These are phyloP conservation scores for Stachybotrys elegans DNA, from an alignment of 2,329 filamentous ascomycete genomes.

Conservation along the genomic window DNA sequence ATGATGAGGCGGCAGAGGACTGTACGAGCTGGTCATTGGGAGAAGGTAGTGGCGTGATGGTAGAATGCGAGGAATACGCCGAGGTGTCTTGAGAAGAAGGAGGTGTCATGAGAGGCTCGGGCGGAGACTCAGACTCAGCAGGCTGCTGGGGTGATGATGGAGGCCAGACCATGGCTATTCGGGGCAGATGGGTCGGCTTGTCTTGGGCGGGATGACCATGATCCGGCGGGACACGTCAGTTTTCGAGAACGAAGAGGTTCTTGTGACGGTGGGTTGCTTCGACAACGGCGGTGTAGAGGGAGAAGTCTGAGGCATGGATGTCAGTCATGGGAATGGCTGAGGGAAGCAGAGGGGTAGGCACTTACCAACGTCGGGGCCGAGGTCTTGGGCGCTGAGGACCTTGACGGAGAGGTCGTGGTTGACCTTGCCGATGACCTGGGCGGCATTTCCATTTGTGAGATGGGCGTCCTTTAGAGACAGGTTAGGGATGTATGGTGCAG, in stretches of 20 bases:
- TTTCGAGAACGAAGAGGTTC: conserved; percentile 67
- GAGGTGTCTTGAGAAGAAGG: too few species aligned
- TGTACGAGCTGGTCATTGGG: too few species aligned
- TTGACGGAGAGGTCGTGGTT: conserved; percentile 67
- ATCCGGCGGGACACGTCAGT: conserved; percentile 27
- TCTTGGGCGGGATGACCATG: conserved; percentile 13
- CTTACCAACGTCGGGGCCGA: conserved; percentile 66
- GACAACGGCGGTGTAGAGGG: conserved; percentile 71
- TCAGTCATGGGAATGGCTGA: too few species aligned
- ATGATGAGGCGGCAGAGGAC: too few species aligned
- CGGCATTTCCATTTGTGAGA: conserved; percentile 62
- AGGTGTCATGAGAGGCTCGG: too few species aligned
- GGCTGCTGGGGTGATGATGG: too few species aligned
- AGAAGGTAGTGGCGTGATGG: too few species aligned
- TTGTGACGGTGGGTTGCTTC: conserved; percentile 80
- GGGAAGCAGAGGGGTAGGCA: conserved; percentile 13
- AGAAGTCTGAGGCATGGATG: conserved; percentile 62
- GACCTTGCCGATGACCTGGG: conserved; percentile 77
- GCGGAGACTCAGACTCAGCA: too few species aligned
- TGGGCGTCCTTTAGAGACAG: conserved; percentile 57
- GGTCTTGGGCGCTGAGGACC: conserved; percentile 63
- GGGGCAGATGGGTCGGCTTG: conserved; percentile 19
- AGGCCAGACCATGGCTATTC: conserved; percentile 34
- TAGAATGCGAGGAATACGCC: too few species aligned
- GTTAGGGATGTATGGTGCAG: not conserved